Conservation (phyloP, 768 basidiomycete species). For the Suillus spraguei region DNA sequence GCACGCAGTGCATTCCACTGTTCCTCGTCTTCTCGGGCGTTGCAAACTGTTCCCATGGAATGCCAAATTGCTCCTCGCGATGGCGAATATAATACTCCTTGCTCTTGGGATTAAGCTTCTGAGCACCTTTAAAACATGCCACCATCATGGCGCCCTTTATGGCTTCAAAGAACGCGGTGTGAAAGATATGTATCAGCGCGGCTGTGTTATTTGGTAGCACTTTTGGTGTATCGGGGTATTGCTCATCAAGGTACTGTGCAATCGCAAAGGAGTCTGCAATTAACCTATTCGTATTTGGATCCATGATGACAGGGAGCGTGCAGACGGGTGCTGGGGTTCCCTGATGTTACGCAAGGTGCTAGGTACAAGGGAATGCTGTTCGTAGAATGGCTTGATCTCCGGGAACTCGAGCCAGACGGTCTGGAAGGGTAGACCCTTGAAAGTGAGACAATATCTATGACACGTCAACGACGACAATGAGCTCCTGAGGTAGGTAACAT, state of each 20-base stretch:
- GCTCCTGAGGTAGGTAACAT: neutral
- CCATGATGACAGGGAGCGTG: conserved; percentile 54
- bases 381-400: conserved; percentile 41
- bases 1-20: conserved; percentile 41
- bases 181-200: conserved; percentile 37
- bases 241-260: conserved; percentile 51
- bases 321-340: conserved; percentile 34
- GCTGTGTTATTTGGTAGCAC: conserved; percentile 38
- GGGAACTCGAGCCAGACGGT: conserved; percentile 57
- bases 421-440: conserved; percentile 41
- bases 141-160: conserved; percentile 15
- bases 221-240: conserved; percentile 45
- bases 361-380: conserved; percentile 31
- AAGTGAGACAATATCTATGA: neutral
- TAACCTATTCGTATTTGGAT: conserved; percentile 40
- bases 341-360: conserved; percentile 7
- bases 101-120: conserved; percentile 36
- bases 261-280: conserved; percentile 49
- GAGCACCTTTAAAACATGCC: conserved; percentile 27
- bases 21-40: conserved; percentile 29
- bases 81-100: conserved; percentile 42
- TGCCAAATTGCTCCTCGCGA: conserved; percentile 35
- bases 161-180: conserved; percentile 17
- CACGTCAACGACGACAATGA: neutral
- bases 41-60: conserved; percentile 37